Evolutionary conservation across 345 rosid genomes (phyloP).

Genomic region (Gossypium turneri): DNA sequence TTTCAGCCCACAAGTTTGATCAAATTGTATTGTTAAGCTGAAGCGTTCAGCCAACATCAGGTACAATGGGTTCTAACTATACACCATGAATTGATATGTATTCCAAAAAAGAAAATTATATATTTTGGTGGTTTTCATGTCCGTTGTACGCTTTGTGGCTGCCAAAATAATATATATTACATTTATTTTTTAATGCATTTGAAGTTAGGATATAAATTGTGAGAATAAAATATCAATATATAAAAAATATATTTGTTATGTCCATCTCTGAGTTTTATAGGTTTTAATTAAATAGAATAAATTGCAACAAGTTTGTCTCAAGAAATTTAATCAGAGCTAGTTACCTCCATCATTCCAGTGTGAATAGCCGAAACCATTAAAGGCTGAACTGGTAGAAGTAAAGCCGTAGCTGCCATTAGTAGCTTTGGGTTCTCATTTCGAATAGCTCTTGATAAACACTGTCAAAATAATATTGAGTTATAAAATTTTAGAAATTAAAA

Average conservation of each 20-base stretch:
- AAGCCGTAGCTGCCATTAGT: constrained; percentile 93
- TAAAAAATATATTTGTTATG: too few relatives aligned
- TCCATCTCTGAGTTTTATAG: too few relatives aligned
- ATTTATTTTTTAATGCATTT: too few relatives aligned
- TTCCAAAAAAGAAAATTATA: too few relatives aligned
- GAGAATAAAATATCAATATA: too few relatives aligned
- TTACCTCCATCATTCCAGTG: constrained; percentile 97
- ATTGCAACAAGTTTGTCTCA: neutral
- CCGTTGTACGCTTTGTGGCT: too few relatives aligned
- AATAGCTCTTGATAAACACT: constrained; percentile 88
- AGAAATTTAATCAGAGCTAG: neutral
- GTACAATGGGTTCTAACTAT: too few relatives aligned
- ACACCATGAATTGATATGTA: too few relatives aligned
- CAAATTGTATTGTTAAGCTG: neutral
- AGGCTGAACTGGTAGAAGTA: constrained; percentile 80
- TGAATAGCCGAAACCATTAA: constrained; percentile 90
- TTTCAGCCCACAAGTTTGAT: neutral
- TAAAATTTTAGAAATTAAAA: constrained; percentile 11
- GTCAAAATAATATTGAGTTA: constrained; percentile 15
- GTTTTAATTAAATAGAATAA: neutral
- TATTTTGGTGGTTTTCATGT: too few relatives aligned
- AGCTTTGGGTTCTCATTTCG: constrained; percentile 83
- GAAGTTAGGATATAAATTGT: too few relatives aligned
- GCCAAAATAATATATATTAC: too few relatives aligned
- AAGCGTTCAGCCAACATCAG: neutral